Percentiles rank a stretch among this genome's conserved stretches.
These are phyloP conservation scores for Annulohypoxylon truncatum DNA, from an alignment of 2,329 filamentous ascomycete species.

Conservation along the genomic window DNA sequence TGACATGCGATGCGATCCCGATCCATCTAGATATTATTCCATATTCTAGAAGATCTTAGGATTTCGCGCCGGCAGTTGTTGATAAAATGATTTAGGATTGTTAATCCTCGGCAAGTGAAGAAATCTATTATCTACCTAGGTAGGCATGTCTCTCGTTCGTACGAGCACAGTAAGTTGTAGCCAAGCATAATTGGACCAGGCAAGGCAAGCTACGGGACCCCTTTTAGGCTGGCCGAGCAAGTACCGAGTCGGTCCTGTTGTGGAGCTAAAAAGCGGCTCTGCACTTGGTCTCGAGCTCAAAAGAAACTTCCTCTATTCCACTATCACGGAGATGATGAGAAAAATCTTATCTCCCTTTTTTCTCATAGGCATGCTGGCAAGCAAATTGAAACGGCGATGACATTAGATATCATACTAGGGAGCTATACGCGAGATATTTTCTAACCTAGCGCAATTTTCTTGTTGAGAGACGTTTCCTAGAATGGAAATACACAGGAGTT, in stretches of 20 bases:
- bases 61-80: background rate
- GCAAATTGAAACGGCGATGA: slow-evolving; percentile 24
- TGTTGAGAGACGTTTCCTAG: background rate
- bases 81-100: background rate
- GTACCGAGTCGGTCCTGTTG: slow-evolving; percentile 49
- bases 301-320: slow-evolving; percentile 17
- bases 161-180: slow-evolving; percentile 6
- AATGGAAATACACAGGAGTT: slow-evolving; percentile 6
- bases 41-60: slow-evolving; percentile 2
- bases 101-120: background rate
- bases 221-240: slow-evolving; percentile 43
- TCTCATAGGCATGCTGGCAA: no score
- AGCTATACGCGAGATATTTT: slow-evolving; percentile 2
- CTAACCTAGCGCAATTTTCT: slow-evolving; percentile 3
- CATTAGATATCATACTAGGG: slow-evolving; percentile 9
- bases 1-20: no score
- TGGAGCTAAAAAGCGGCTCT: slow-evolving; percentile 46
- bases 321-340: slow-evolving; percentile 28
- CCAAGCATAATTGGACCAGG: slow-evolving; percentile 24
- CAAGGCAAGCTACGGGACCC: slow-evolving; percentile 11
- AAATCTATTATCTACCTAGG: slow-evolving; percentile 2
- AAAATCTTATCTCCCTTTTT: background rate
- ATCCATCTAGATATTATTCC: no score
- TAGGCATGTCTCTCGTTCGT: slow-evolving; percentile 1
- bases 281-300: slow-evolving; percentile 32